Conservation (phyloP, 164 flowering plant species). For the Stephania japonica region DNA sequence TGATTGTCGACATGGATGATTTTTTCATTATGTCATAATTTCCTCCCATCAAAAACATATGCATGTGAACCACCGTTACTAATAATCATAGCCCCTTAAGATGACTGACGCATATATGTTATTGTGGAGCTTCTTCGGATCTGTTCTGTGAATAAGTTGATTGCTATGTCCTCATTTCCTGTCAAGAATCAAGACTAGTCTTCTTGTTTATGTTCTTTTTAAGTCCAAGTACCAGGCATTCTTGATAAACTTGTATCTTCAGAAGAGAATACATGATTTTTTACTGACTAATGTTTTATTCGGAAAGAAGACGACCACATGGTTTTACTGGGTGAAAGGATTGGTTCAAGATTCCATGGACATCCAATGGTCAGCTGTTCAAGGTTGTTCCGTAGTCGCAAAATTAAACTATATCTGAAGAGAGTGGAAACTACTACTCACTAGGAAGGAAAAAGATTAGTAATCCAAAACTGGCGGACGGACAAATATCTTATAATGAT, state of each 20-base stretch:
- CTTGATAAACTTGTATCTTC: no score
- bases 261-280: background rate
- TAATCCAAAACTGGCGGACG: background rate
- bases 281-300: background rate
- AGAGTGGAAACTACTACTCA: background rate
- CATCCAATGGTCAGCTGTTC: background rate
- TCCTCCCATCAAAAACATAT: background rate
- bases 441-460: background rate
- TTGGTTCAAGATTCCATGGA: background rate
- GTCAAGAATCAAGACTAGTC: background rate
- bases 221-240: no score
- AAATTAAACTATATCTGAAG: background rate
- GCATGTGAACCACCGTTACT: background rate
- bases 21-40: background rate
- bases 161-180: background rate
- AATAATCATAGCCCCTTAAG: background rate
- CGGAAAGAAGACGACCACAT: background rate
- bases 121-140: background rate
- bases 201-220: no score
- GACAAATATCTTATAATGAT: slow-evolving; percentile 14
- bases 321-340: background rate
- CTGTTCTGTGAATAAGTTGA: background rate
- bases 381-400: background rate
- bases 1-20: background rate
- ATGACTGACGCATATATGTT: background rate